phyloP scores from a whole-genome alignment of 768 basidiomycete species.

The Leccinum imitatum region DNA sequence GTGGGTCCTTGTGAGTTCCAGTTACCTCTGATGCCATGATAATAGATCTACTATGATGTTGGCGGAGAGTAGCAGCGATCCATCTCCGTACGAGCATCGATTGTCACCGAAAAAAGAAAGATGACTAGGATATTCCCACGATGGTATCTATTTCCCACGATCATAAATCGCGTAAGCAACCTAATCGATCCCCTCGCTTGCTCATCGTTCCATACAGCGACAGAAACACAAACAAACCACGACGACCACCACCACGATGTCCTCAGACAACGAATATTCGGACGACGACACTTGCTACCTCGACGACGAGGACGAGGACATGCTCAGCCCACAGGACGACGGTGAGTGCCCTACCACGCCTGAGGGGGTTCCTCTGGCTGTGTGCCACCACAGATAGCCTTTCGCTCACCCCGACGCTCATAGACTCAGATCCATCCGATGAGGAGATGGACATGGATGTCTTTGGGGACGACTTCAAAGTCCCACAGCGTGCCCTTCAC shows the following conservation, averaged over 20 bases:
- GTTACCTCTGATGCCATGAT: constrained; percentile 40
- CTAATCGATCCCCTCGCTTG: constrained; percentile 28
- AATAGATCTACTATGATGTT: constrained; percentile 7
- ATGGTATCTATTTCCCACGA: neutral
- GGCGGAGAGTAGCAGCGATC: constrained; percentile 9
- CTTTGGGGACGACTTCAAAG: constrained; percentile 62
- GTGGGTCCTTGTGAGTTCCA: constrained; percentile 64
- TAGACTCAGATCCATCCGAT: constrained; percentile 46
- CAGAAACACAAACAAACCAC: constrained; percentile 5
- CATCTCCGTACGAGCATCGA: constrained; percentile 28
- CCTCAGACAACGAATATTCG: constrained; percentile 70
- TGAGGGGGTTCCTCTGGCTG: constrained; percentile 15
- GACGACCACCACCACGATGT: constrained; percentile 36
- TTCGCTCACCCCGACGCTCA: constrained; percentile 22
- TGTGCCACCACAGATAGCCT: constrained; percentile 17
- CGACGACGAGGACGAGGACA: constrained; percentile 72
- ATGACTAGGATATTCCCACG: constrained; percentile 7
- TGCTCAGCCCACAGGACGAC: constrained; percentile 59
- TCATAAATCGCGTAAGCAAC: constrained; percentile 26
- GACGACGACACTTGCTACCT: constrained; percentile 67
- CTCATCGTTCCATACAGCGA: constrained; percentile 20
- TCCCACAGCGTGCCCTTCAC: constrained; percentile 50
- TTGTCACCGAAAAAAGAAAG: constrained; percentile 17
- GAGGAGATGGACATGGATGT: constrained; percentile 73
- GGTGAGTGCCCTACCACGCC: constrained; percentile 33